Base-by-base conservation (phyloP, 192 early-diverging fungal species). In the Haplosporangium gracile region DNA sequence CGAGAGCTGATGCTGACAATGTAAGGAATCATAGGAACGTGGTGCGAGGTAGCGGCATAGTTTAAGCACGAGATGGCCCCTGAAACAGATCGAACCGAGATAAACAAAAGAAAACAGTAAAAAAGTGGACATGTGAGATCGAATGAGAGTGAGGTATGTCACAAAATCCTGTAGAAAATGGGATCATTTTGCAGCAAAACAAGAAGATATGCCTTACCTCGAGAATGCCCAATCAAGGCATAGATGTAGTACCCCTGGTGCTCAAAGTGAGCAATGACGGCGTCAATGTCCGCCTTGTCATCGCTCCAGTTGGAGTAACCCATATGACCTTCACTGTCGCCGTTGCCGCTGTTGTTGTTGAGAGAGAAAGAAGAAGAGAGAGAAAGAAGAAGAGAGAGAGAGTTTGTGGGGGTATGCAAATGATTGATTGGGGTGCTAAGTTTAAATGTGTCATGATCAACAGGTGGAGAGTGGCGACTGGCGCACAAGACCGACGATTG, bases 241-340 rank as follows among this genome's bases (percentile, higher is more conserved):
- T 79, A 87, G 72, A 88, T 78, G 29, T 76, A 74, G 39, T 84
- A 89, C 3, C 87, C 82, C 42, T 89, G 68, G 13, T 74, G 55
- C 60, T 83, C 79, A 75, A 89, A 88, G 68, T 87, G 74, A 8
- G 55, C 13, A 20, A 89, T 29, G 1, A 89, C 88, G n/a, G 82
- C 82, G 26, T 88, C 47, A 51, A 89, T 32, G 55, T 89, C 88
- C 6, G 70, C 87, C 42, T 60, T 49, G 39, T 89, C 88, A 16
- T 88, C 87, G 36, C 83, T 65, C 79, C 80, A 81, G 78, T 87
- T 88, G 2, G 81, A 77, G 51, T 80, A 87, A 22, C 78, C 81
- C 76, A 83, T 57, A 43, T 84, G 40, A 34, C 82, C 82, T 26
- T 89, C 88, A 39, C 90, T 90, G 2, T 90, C 90, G 18, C 90